Base-by-base conservation (phyloP, 345 rosid genomes). In the Populus davidiana region DNA sequence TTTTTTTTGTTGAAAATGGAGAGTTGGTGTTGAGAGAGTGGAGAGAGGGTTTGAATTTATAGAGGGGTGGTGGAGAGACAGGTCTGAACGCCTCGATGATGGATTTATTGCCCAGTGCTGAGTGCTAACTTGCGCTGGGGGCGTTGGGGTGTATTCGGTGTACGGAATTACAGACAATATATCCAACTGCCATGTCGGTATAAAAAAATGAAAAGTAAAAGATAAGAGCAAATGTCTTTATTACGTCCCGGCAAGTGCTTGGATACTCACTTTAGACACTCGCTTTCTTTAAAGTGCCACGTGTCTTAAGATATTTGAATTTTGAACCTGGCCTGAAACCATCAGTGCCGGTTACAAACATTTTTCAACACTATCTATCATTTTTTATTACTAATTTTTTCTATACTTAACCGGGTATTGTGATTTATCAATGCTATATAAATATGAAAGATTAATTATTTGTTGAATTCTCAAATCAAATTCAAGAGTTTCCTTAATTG, bases 21-120 rank as follows among this genome's bases (percentile, higher is more conserved):
- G 63, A n/a, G 63, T 8, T 1, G 33, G 23, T 29, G 43, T 1
- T 67, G 47, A 17, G 44, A 21, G 14, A 11, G 29, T 3, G 65
- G 63, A 72, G 62, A 29, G n/a, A 18, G 69, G 52, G 8, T 52
- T 9, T 61, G 38, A 41, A 75, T 77, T 78, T 81, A 81, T 81
- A 75, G 75, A 36, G 36, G 29, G 44, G 13, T 8, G 43, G 1
- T 8, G 10, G 44, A 9, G 44, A 41, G 44, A 41, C 62, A 3
- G 5, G 38, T 7, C 20, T 56, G 14, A 49, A 33, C 35, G 29
- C 0, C n/a, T 36, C 20, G 21, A 36, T 10, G 64, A 10, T 2
- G 35, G 9, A 35, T 61, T 61, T 25, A 23, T 7, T 17, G 39
- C 69, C 29, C 9, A n/a, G 1, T n/a, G 5, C 2, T n/a, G 5